These are phyloP conservation scores for Fusarium kyushuense DNA, from an alignment of 2,329 filamentous ascomycete genomes.

Conservation along the genomic window DNA sequence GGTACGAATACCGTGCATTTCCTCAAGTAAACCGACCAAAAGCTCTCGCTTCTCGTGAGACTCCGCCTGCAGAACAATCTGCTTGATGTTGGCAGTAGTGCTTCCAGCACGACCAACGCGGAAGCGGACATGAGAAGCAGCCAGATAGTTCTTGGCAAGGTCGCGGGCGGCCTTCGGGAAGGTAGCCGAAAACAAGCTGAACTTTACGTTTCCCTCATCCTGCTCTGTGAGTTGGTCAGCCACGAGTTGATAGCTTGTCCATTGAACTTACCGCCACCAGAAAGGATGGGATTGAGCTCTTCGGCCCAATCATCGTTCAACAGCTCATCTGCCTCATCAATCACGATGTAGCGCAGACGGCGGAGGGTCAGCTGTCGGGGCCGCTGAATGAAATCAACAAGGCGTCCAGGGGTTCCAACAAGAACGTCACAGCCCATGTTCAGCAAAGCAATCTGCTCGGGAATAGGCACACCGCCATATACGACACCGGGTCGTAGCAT, in stretches of 20 bases:
- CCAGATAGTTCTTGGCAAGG: constrained; percentile 81
- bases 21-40: constrained; percentile 78
- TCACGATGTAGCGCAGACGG: constrained; percentile 82
- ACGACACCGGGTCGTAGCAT: constrained; percentile 93
- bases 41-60: constrained; percentile 75
- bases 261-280: constrained; percentile 76
- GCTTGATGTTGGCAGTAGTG: constrained; percentile 84
- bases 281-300: constrained; percentile 80
- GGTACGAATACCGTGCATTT: constrained; percentile 78
- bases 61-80: constrained; percentile 78
- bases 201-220: constrained; percentile 75
- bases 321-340: constrained; percentile 97
- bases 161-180: constrained; percentile 85
- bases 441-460: constrained; percentile 78
- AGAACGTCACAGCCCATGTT: constrained; percentile 89
- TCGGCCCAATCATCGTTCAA: constrained; percentile 82
- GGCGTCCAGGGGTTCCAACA: constrained; percentile 87
- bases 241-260: constrained; percentile 10
- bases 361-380: constrained; percentile 76
- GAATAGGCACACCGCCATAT: constrained; percentile 85
- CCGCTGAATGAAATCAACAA: constrained; percentile 84
- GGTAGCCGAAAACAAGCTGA: constrained; percentile 93
- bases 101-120: constrained; percentile 89
- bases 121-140: constrained; percentile 80
- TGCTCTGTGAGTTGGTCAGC: constrained; percentile 67